These are phyloP conservation scores for Balansia obtecta DNA, from an alignment of 2,329 filamentous ascomycete species.

Conservation along the genomic window DNA sequence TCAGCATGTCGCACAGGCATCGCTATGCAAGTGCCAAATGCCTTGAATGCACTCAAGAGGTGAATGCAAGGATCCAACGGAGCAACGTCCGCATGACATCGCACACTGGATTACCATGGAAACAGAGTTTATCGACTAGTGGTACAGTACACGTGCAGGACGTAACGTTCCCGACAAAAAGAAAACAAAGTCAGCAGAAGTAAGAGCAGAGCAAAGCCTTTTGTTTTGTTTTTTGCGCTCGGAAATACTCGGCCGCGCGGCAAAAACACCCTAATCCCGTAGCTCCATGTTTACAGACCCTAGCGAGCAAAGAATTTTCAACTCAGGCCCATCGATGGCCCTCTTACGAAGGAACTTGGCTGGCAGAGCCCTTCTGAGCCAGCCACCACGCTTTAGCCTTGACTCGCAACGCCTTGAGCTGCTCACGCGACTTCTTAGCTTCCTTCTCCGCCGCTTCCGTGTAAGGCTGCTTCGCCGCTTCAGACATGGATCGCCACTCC, in stretches of 20 bases:
- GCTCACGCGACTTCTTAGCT: constrained; percentile 6
- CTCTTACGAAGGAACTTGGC: constrained; percentile 6
- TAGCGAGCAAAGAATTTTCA: background rate
- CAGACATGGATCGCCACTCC: constrained; percentile 32
- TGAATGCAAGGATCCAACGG: too few species aligned
- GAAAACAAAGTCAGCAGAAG: background rate
- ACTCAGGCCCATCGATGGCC: too few species aligned
- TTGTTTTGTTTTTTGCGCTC: background rate
- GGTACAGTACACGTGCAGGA: background rate
- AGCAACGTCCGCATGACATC: too few species aligned
- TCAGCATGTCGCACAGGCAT: too few species aligned
- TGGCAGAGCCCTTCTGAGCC: constrained; percentile 5
- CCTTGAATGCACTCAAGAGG: too few species aligned
- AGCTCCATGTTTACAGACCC: background rate
- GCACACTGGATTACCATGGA: background rate
- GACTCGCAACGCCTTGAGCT: constrained; percentile 17
- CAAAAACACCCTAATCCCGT: too few species aligned
- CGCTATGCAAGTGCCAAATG: too few species aligned
- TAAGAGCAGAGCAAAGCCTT: too few species aligned
- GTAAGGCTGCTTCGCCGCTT: constrained; percentile 29
- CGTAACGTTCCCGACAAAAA: background rate
- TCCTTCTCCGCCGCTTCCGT: constrained; percentile 15
- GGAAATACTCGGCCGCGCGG: too few species aligned
- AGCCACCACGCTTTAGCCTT: constrained; percentile 13
- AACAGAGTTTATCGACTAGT: background rate